phyloP scores from a whole-genome alignment of 2,329 filamentous ascomycete species.

The Triangularia setosa region DNA sequence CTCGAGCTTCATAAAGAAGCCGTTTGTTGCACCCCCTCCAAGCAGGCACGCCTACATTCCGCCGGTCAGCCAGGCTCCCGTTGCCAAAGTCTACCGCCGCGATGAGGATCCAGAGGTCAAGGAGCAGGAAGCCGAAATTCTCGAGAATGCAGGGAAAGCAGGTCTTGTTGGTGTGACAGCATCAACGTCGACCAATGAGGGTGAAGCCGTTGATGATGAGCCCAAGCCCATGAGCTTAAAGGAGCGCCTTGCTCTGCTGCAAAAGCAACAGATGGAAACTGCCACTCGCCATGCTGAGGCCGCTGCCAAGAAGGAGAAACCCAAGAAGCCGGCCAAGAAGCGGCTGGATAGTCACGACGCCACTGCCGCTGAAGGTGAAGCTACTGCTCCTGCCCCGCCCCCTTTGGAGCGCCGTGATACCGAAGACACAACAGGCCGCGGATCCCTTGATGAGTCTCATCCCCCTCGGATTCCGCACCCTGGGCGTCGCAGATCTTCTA shows the following conservation, averaged over 20 bases:
- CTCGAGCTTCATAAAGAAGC: conserved; percentile 85
- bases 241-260: conserved; percentile 88
- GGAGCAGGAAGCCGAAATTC: conserved; percentile 61
- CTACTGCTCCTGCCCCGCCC: conserved; percentile 26
- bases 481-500: conserved; percentile 52
- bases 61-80: conserved; percentile 64
- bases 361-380: conserved; percentile 32
- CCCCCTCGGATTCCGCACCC: conserved; percentile 39
- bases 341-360: conserved; percentile 47
- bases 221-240: conserved; percentile 92
- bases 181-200: conserved; percentile 41
- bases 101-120: conserved; percentile 78
- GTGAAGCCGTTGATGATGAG: conserved; percentile 65
- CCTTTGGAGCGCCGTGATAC: conserved; percentile 45
- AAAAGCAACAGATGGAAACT: conserved; percentile 90
- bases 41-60: conserved; percentile 89
- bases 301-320: conserved; percentile 78
- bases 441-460: conserved; percentile 49
- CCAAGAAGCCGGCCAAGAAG: conserved; percentile 71
- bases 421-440: conserved; percentile 44
- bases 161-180: conserved; percentile 46
- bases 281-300: conserved; percentile 77
- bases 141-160: conserved; percentile 65
- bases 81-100: conserved; percentile 73
- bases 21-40: conserved; percentile 91